Percentiles rank a stretch among this genome's conserved stretches.
Conservation (phyloP, 176 grass and related monocot genomes). For the Miscanthus lutarioriparius region DNA sequence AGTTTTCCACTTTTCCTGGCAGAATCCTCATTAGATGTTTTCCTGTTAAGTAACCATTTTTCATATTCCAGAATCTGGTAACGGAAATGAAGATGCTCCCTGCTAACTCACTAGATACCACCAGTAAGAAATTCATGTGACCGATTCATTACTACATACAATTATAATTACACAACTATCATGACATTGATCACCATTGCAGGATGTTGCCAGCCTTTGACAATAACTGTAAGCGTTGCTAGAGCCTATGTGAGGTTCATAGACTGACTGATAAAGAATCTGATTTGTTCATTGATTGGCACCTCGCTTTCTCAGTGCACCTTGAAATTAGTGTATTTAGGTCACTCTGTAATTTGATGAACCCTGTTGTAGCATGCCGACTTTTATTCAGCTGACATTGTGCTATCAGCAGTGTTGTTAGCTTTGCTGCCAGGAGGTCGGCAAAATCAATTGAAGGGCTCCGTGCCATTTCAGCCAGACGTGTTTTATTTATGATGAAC, state of each 20-base stretch:
- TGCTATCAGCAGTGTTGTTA: background rate
- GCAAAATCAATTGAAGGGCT: background rate
- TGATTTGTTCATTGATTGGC: background rate
- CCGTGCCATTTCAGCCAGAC: background rate
- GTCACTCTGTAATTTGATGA: conserved; percentile 20
- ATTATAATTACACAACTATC: background rate
- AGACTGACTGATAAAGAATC: background rate
- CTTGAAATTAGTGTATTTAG: background rate
- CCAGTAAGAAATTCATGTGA: conserved; percentile 16
- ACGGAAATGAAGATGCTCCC: conserved; percentile 45
- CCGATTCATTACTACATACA: background rate
- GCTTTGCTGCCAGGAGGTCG: background rate
- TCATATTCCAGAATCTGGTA: conserved; percentile 62
- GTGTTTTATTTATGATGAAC: background rate
- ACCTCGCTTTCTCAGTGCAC: background rate
- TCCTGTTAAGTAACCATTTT: conserved; percentile 7
- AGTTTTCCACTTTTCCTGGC: conserved; percentile 1
- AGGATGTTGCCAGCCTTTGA: conserved; percentile 1
- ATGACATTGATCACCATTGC: background rate
- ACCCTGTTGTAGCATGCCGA: background rate
- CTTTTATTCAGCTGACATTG: conserved; percentile 1
- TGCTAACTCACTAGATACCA: background rate
- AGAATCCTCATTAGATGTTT: background rate
- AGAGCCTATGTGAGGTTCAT: background rate
- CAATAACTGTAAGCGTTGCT: background rate